Percentiles rank a stretch among this genome's conserved stretches.
These are phyloP conservation scores for Nitzschia palea DNA, from an alignment of 108 stramenopile species.

Conservation along the genomic window DNA sequence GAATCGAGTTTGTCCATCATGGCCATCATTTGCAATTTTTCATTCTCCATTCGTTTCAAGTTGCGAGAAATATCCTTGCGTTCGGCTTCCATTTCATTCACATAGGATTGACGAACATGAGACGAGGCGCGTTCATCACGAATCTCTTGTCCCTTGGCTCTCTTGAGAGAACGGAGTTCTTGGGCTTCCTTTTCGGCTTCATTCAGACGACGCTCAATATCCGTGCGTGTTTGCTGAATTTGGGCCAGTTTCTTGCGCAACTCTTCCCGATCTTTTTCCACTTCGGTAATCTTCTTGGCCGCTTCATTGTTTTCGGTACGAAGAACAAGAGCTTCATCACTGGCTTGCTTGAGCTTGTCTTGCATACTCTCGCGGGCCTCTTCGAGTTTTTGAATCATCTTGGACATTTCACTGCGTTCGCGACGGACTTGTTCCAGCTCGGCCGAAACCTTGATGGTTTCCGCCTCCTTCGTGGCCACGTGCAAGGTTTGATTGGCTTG, in stretches of 20 bases:
- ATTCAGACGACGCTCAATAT: neutral
- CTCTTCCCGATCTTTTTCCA: constrained; percentile 12
- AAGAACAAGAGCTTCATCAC: constrained; percentile 5
- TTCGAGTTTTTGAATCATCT: constrained; percentile 19
- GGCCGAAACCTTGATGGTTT: constrained; percentile 1
- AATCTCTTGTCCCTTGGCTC: constrained; percentile 6
- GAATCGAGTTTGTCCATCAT: constrained; percentile 5
- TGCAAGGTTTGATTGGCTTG: neutral
- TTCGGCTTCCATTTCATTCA: constrained; percentile 2
- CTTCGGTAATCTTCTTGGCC: neutral
- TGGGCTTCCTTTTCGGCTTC: neutral
- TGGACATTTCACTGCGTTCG: constrained; percentile 13
- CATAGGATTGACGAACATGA: neutral
- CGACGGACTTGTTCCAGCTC: constrained; percentile 2
- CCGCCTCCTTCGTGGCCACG: neutral
- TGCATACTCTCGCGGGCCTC: neutral
- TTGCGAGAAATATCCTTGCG: neutral
- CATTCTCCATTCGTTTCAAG: constrained; percentile 7
- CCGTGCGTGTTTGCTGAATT: constrained; percentile 4
- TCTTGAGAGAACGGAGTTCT: constrained; percentile 1
- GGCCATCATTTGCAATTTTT: neutral
- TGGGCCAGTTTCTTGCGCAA: neutral
- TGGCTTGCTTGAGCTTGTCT: constrained; percentile 4
- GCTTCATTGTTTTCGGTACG: neutral
- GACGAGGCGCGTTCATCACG: neutral